A percentile compares a stretch with the other conserved stretches of the same genome.
phyloP scores from a whole-genome alignment of 2,329 filamentous ascomycete genomes.

The Fusarium torreyae region DNA sequence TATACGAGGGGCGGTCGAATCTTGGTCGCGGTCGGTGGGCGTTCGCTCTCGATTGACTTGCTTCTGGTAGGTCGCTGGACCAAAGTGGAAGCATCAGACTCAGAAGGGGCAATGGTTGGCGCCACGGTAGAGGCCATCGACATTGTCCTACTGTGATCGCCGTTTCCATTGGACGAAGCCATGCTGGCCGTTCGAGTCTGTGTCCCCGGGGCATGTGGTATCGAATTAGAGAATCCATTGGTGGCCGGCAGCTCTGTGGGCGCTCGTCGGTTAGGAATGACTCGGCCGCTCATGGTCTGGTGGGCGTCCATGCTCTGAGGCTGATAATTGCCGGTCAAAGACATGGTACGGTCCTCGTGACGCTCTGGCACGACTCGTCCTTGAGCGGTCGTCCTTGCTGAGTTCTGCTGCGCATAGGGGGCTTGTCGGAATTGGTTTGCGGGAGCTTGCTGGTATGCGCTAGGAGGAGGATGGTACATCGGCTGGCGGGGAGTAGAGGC shows the following conservation, averaged over 20 bases:
- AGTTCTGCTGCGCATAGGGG: constrained; percentile 74
- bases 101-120: constrained; percentile 76
- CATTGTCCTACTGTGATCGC: constrained; percentile 77
- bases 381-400: constrained; percentile 88
- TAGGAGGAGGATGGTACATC: constrained; percentile 76
- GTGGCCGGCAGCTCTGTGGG: constrained; percentile 59
- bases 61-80: constrained; percentile 71
- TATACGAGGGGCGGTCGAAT: constrained; percentile 89
- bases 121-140: constrained; percentile 92
- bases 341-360: constrained; percentile 95
- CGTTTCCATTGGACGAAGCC: constrained; percentile 66
- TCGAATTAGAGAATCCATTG: constrained; percentile 57
- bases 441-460: constrained; percentile 74
- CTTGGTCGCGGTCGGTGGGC: constrained; percentile 70
- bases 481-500: constrained; percentile 81
- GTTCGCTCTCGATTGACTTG: constrained; percentile 69
- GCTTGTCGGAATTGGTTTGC: constrained; percentile 85
- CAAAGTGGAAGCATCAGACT: constrained; percentile 66
- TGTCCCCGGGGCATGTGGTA: constrained; percentile 64
- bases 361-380: constrained; percentile 92
- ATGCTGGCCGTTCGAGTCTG: constrained; percentile 75
- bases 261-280: constrained; percentile 81
- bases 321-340: constrained; percentile 83
- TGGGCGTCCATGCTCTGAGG: constrained; percentile 82
- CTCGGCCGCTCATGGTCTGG: constrained; percentile 93